These are phyloP conservation scores for Lepidium africanum DNA, from an alignment of 345 rosid genomes.

Conservation along the genomic window DNA sequence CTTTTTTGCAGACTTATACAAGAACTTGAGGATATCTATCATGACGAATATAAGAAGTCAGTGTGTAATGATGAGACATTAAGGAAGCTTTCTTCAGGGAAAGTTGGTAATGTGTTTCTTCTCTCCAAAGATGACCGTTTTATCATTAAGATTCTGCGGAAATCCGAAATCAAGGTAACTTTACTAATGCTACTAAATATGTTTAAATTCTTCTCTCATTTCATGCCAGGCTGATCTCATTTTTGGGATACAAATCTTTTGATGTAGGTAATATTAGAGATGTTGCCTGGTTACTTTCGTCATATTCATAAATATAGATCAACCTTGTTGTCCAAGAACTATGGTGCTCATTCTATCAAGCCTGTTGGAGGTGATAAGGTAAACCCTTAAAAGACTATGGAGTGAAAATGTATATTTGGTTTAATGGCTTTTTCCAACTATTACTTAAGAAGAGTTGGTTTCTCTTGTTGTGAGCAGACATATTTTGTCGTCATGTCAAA, in stretches of 20 bases:
- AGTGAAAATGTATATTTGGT: neutral
- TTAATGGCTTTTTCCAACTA: neutral
- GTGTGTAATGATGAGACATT: slow-evolving; percentile 40
- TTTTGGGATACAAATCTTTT: neutral
- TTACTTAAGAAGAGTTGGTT: neutral
- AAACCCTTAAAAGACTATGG: neutral
- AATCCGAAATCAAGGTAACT: slow-evolving; percentile 54
- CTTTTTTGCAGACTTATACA: slow-evolving; percentile 32
- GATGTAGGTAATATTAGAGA: slow-evolving; percentile 33
- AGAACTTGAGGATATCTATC: slow-evolving; percentile 35
- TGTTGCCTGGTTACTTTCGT: slow-evolving; percentile 40
- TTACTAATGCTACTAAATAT: neutral
- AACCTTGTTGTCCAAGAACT: slow-evolving; percentile 34
- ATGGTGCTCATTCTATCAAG: slow-evolving; percentile 46
- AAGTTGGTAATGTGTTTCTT: slow-evolving; percentile 35
- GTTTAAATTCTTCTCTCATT: neutral
- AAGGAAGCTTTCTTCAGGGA: slow-evolving; percentile 32
- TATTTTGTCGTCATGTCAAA: slow-evolving; percentile 48
- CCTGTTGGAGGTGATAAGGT: slow-evolving; percentile 53
- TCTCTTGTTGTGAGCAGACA: slow-evolving; percentile 28
- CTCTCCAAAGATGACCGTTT: slow-evolving; percentile 36
- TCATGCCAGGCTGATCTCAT: neutral
- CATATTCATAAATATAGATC: slow-evolving; percentile 33
- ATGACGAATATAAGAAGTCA: slow-evolving; percentile 37
- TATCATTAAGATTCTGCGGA: slow-evolving; percentile 35